phyloP scores from a whole-genome alignment of 176 grass and related monocot species.

The Paspalum vaginatum region DNA sequence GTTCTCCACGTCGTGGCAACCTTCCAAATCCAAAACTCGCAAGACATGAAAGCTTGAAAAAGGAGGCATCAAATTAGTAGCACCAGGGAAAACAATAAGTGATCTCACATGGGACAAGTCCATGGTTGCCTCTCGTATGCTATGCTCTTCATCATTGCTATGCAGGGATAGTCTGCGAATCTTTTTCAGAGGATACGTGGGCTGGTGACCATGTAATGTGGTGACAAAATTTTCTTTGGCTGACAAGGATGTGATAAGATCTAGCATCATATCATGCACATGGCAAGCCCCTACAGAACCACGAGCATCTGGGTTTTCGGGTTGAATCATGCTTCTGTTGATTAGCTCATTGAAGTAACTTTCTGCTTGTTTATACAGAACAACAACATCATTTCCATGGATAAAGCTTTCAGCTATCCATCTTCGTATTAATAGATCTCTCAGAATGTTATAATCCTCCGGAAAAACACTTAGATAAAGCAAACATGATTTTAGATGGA shows the following conservation, averaged over 20 bases:
- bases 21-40: constrained; percentile 28
- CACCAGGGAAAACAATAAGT: constrained; percentile 26
- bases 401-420: constrained; percentile 40
- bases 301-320: not conserved
- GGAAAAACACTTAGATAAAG: constrained; percentile 39
- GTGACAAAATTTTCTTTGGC: constrained; percentile 27
- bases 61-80: not conserved
- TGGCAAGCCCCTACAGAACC: not conserved
- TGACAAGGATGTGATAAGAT: constrained; percentile 36
- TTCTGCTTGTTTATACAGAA: not conserved
- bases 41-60: constrained; percentile 23
- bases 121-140: no score
- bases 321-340: constrained; percentile 39
- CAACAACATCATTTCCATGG: not conserved
- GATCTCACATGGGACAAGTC: constrained; percentile 4
- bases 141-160: not conserved
- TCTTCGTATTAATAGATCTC: constrained; percentile 11
- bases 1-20: constrained; percentile 10
- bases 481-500: constrained; percentile 27
- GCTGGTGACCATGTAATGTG: not conserved
- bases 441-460: constrained; percentile 35
- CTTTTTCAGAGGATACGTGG: not conserved
- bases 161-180: constrained; percentile 21
- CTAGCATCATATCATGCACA: constrained; percentile 41
- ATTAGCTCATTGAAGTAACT: constrained; percentile 33